Conservation (phyloP, 352 stramenopile species). For the Phytophthora citrophthora region DNA sequence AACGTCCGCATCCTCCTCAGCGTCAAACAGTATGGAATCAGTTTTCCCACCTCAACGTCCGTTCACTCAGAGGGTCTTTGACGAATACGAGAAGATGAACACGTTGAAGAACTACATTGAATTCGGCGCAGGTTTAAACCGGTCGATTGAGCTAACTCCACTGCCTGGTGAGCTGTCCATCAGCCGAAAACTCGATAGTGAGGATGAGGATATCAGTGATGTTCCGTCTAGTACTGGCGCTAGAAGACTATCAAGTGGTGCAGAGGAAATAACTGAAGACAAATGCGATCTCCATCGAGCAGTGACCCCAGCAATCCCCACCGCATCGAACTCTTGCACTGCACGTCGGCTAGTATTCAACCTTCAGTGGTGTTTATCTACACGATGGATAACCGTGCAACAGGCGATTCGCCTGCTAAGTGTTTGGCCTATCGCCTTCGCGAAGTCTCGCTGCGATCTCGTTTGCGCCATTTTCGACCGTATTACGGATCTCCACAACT, state of each 20-base stretch:
- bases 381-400: conserved; percentile 69
- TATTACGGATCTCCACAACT: conserved; percentile 75
- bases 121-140: conserved; percentile 60
- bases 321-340: conserved; percentile 41
- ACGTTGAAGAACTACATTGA: conserved; percentile 68
- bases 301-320: conserved; percentile 24
- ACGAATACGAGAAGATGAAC: conserved; percentile 71
- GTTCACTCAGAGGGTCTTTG: conserved; percentile 50
- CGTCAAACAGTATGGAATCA: conserved; percentile 7
- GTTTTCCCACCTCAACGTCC: conserved; percentile 49
- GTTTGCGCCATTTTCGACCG: conserved; percentile 76
- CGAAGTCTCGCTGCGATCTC: conserved; percentile 57
- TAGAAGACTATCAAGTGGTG: too few relatives aligned
- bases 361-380: conserved; percentile 74
- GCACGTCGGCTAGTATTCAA: conserved; percentile 69
- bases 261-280: background rate
- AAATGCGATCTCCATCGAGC: background rate
- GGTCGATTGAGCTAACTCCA: conserved; percentile 47
- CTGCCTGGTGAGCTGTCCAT: conserved; percentile 3
- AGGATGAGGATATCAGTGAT: conserved; percentile 23
- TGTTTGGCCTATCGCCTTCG: conserved; percentile 57
- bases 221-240: too few relatives aligned
- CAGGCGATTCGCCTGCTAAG: conserved; percentile 60
- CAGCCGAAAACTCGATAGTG: conserved; percentile 6
- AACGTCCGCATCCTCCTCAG: background rate